Evolutionary conservation across 495 filamentous ascomycete genomes (phyloP).

Genomic region (Aspergillus indologenus): DNA sequence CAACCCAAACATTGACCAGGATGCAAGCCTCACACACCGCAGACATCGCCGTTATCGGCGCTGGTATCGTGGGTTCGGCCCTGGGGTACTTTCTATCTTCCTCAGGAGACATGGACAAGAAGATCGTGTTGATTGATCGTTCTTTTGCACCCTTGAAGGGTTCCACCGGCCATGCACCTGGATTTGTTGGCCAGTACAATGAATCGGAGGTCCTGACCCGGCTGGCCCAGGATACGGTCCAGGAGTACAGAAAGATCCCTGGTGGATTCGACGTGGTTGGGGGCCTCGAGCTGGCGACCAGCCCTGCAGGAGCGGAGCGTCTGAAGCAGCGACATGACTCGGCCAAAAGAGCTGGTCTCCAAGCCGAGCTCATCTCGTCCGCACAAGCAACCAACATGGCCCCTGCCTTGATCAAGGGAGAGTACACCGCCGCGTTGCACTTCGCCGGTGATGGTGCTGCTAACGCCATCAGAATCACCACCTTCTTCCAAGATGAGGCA

Average conservation of each 20-base stretch:
- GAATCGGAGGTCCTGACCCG: slow-evolving; percentile 31
- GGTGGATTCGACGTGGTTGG: slow-evolving; percentile 30
- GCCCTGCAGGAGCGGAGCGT: slow-evolving; percentile 19
- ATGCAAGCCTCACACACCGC: slow-evolving; percentile 4
- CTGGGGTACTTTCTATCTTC: slow-evolving; percentile 33
- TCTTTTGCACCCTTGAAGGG: slow-evolving; percentile 19
- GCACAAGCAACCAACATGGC: slow-evolving; percentile 25
- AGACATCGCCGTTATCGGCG: slow-evolving; percentile 43
- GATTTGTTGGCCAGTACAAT: slow-evolving; percentile 38
- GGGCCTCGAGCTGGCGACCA: slow-evolving; percentile 31
- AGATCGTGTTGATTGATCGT: slow-evolving; percentile 29
- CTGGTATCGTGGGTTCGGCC: slow-evolving; percentile 44
- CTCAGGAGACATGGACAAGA: slow-evolving; percentile 13
- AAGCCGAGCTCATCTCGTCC: slow-evolving; percentile 27
- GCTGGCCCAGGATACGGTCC: slow-evolving; percentile 31
- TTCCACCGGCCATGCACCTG: slow-evolving; percentile 33
- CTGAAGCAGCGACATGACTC: slow-evolving; percentile 22
- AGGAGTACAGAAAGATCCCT: slow-evolving; percentile 28
- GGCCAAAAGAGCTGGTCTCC: slow-evolving; percentile 23
- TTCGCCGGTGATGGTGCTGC: slow-evolving; percentile 33
- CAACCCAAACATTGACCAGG: neutral
- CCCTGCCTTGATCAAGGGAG: slow-evolving; percentile 29
- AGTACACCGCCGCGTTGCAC: slow-evolving; percentile 17
- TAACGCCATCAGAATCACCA: slow-evolving; percentile 23
- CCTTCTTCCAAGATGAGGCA: slow-evolving; percentile 26